Percentiles rank a stretch among this genome's conserved stretches.
phyloP scores from a whole-genome alignment of 148 eudicot genomes.

The Fagopyrum homotropicum region DNA sequence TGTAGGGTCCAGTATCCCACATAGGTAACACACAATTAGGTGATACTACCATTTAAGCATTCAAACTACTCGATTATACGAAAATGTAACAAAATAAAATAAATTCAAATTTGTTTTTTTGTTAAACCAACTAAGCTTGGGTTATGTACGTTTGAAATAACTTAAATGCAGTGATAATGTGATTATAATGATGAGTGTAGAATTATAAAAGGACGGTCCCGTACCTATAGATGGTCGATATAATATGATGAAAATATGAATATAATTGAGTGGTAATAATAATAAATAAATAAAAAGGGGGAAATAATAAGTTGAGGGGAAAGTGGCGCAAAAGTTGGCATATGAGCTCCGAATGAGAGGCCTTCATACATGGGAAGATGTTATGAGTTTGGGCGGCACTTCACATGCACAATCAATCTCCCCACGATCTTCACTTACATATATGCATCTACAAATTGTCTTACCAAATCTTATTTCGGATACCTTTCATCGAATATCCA shows the following conservation, averaged over 20 bases:
- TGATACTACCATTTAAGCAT: too few species aligned
- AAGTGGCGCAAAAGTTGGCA: not conserved
- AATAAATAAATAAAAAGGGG: not conserved
- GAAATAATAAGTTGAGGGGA: not conserved
- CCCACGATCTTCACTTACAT: not conserved
- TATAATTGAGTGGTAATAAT: not conserved
- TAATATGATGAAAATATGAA: not conserved
- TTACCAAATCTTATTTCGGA: too few species aligned
- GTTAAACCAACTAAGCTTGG: too few species aligned
- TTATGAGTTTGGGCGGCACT: not conserved
- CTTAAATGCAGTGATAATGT: not conserved
- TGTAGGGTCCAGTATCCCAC: too few species aligned
- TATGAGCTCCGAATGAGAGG: not conserved
- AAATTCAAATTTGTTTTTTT: too few species aligned
- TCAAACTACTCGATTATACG: too few species aligned
- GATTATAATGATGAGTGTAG: not conserved
- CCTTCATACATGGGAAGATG: not conserved
- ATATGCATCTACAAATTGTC: not conserved
- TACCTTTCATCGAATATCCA: too few species aligned
- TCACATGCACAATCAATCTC: not conserved
- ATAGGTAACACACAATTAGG: too few species aligned
- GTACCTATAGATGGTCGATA: not conserved
- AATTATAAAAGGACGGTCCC: not conserved
- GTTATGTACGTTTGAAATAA: too few species aligned
- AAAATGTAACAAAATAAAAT: too few species aligned